These are phyloP conservation scores for Sarcomyxa edulis DNA, from an alignment of 768 basidiomycete species.

Conservation along the genomic window DNA sequence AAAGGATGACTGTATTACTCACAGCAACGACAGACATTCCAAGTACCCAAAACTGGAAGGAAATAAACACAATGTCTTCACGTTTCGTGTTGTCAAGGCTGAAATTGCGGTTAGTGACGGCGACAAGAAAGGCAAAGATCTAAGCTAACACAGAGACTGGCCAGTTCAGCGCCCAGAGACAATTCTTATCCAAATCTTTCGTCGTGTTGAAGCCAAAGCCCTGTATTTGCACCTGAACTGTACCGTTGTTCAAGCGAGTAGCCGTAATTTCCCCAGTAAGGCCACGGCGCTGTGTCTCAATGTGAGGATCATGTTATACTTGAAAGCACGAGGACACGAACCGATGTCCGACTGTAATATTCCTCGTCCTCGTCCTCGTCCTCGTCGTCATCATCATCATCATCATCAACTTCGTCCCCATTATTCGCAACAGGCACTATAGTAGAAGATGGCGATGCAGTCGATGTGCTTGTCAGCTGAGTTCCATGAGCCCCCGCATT, in stretches of 20 bases:
- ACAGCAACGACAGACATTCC: slow-evolving; percentile 70
- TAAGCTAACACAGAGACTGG: slow-evolving; percentile 58
- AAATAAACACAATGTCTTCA: slow-evolving; percentile 73
- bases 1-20: slow-evolving; percentile 14
- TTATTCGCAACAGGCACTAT: slow-evolving; percentile 5
- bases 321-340: too few relatives aligned
- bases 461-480: too few relatives aligned
- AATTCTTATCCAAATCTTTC: slow-evolving; percentile 37
- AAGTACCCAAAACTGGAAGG: slow-evolving; percentile 77
- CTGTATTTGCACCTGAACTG: too few relatives aligned
- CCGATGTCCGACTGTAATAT: slow-evolving; percentile 12
- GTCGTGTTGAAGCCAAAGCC: slow-evolving; percentile 6
- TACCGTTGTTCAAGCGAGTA: too few relatives aligned
- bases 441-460: too few relatives aligned
- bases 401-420: slow-evolving; percentile 13
- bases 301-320: too few relatives aligned
- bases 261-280: too few relatives aligned
- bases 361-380: slow-evolving; percentile 10
- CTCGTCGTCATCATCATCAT: slow-evolving; percentile 9
- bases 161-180: slow-evolving; percentile 63
- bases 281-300: too few relatives aligned
- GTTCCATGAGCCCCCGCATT: too few relatives aligned
- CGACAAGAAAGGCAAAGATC: neutral
- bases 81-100: slow-evolving; percentile 71
- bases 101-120: slow-evolving; percentile 5